These are phyloP conservation scores for Rosa chinensis DNA, from an alignment of 306 rosid genomes.

Conservation along the genomic window DNA sequence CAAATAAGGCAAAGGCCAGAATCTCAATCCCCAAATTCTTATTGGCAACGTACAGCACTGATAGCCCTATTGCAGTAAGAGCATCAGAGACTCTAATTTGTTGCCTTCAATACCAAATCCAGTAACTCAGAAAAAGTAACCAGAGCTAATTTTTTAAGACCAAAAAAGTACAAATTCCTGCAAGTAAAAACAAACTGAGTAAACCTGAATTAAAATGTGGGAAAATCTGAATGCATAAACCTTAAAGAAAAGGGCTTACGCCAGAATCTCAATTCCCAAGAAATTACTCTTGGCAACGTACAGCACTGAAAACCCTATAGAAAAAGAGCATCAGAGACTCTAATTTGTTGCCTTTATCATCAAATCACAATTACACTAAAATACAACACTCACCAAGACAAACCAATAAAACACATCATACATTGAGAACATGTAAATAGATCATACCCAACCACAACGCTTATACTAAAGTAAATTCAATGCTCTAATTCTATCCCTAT, in stretches of 20 bases:
- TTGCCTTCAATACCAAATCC: not conserved
- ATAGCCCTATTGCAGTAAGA: not conserved
- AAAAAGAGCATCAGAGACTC: constrained; percentile 19
- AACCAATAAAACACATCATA: not conserved
- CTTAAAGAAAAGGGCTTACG: not conserved
- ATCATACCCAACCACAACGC: not conserved
- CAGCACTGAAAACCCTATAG: constrained; percentile 13
- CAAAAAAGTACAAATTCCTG: not conserved
- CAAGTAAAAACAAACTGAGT: not conserved
- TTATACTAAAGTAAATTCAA: not conserved
- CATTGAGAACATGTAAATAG: not conserved
- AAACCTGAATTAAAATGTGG: constrained; percentile 23
- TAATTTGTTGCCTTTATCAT: not conserved
- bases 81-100: constrained; percentile 16
- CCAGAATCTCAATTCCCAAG: constrained; percentile 15
- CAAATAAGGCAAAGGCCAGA: not conserved
- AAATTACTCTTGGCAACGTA: constrained; percentile 11
- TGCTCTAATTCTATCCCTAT: not conserved
- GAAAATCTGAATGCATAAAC: constrained; percentile 70
- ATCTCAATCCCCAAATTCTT: not conserved
- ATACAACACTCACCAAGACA: not conserved
- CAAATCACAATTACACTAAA: not conserved
- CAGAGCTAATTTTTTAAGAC: not conserved
- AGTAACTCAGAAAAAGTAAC: not conserved
- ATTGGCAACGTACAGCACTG: constrained; percentile 19